phyloP scores from a whole-genome alignment of 2,329 filamentous ascomycete genomes.

The Aspergillus pseudoterreus region DNA sequence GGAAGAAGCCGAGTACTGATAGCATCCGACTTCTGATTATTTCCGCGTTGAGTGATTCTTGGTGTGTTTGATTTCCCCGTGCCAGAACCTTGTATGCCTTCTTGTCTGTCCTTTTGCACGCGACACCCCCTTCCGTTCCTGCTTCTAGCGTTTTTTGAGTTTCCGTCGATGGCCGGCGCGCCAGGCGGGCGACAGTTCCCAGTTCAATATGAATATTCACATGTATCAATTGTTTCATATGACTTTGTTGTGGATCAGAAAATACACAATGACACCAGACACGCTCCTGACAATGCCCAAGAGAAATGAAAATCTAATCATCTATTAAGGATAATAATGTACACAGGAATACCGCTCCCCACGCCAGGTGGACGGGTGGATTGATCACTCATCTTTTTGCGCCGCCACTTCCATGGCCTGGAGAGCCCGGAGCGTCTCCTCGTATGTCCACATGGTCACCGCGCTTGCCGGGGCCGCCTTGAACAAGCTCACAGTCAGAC shows the following conservation, averaged over 20 bases:
- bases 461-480: conserved; percentile 94
- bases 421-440: conserved; percentile 65
- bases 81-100: conserved; percentile 10
- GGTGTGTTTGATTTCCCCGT: conserved; percentile 13
- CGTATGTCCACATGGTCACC: conserved; percentile 93
- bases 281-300: conserved; percentile 2
- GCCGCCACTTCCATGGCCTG: conserved; percentile 32
- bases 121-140: conserved; percentile 24
- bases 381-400: conserved; percentile 4
- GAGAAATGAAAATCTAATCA: neutral
- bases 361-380: neutral
- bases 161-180: neutral
- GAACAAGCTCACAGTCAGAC: conserved; percentile 79
- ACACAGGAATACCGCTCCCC: neutral
- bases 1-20: conserved; percentile 32
- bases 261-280: neutral
- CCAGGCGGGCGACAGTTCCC: neutral
- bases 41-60: conserved; percentile 14
- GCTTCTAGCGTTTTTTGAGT: conserved; percentile 17
- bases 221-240: conserved; percentile 3
- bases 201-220: conserved; percentile 7
- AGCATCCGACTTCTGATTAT: neutral
- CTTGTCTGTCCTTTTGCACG: conserved; percentile 11
- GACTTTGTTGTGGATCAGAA: neutral
- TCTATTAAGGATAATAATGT: neutral